Conservation (phyloP, 2,329 filamentous ascomycete genomes). For the Pseudopithomyces chartarum region DNA sequence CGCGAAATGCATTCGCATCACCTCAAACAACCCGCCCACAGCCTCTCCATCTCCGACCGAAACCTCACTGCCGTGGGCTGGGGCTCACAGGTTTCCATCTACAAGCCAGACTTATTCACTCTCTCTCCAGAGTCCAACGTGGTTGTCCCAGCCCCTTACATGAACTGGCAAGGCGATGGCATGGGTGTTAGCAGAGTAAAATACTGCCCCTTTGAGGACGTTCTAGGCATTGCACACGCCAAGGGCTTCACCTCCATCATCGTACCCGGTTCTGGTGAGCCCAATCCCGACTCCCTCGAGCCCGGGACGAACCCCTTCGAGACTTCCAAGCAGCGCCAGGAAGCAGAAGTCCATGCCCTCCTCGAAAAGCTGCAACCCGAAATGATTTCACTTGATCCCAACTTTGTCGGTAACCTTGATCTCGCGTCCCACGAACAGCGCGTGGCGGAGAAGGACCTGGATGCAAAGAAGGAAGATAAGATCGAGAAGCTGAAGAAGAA, state of each 20-base stretch:
- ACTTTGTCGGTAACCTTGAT: conserved; percentile 88
- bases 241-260: conserved; percentile 88
- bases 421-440: conserved; percentile 78
- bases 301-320: conserved; percentile 83
- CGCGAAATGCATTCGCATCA: conserved; percentile 90
- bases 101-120: conserved; percentile 81
- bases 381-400: conserved; percentile 94
- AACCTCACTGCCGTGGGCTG: conserved; percentile 88
- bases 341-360: conserved; percentile 84
- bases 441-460: conserved; percentile 77
- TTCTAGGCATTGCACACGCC: conserved; percentile 83
- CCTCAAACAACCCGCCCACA: conserved; percentile 79
- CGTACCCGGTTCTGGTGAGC: conserved; percentile 91
- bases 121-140: conserved; percentile 71
- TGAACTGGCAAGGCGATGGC: conserved; percentile 89
- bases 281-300: conserved; percentile 94
- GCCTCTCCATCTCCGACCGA: conserved; percentile 85
- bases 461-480: conserved; percentile 67
- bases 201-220: conserved; percentile 96
- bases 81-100: conserved; percentile 87
- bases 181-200: conserved; percentile 77
- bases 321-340: conserved; percentile 87
- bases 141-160: conserved; percentile 86
- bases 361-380: conserved; percentile 95
- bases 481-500: conserved; percentile 71